Evolutionary conservation across 1,284 basidiomycete species (phyloP), one percentile per base, ranked within the genome.

Genomic region (Fomitiporia mediterranea): DNA sequence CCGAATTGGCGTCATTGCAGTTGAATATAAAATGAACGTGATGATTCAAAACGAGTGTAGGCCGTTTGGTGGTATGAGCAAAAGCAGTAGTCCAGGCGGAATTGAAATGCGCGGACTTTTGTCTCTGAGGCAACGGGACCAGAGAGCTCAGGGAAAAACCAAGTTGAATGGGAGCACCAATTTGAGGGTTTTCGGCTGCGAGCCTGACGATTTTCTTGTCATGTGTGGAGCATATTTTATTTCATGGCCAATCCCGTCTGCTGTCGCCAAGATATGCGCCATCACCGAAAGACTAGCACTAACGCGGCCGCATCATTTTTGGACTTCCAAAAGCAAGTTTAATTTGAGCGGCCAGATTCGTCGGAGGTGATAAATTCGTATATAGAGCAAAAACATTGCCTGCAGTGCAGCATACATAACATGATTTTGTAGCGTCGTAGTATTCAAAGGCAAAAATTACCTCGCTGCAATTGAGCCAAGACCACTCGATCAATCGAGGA

Each of bases 1-100:
- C 34, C 51, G 56, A 34, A 57, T 13, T 8, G 51, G 56, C 25
- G 17, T 48, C 56, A 57, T 57, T 34, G 51, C 19, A 25, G 27
- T 1, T 13, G 21, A 53, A 46, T 6, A n/a, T n/a, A 46, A 37
- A 57, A 47, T 7, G 51, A 51, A 32, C 11, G 55, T 42, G 43
- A 39, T 21, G 35, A 21, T 19, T 55, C 17, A 39, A n/a, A 55
- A 40, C 28, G 53, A 51, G 25, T 48, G 42, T 51, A 50, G 35
- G 38, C 8, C 30, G 38, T 15, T 34, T 11, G 43, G 13, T 40
- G 21, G 15, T 9, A 42, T 8, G 47, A 30, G 28, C 21, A n/a
- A 43, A 42, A 39, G 6, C 5, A 28, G 53, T 15, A 40, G 27
- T 15, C 28, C 37, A 27, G 54, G 54, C 25, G 34, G 38, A 28